These are phyloP conservation scores for Saccharum hybrid DNA, from an alignment of 202 grass and related monocot genomes.

Conservation along the genomic window DNA sequence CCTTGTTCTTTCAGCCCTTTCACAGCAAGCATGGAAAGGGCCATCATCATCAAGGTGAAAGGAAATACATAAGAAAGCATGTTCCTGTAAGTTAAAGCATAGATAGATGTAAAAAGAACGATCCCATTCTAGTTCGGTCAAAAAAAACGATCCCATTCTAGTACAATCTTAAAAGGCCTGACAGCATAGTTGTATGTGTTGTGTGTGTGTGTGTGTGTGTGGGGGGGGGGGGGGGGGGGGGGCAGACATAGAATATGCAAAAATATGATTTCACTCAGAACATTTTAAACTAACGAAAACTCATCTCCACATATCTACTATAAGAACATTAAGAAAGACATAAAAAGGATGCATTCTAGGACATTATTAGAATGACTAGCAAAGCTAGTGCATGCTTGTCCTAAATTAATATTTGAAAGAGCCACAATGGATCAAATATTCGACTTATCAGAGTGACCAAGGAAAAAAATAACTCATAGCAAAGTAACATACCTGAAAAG, in stretches of 20 bases:
- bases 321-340: background rate
- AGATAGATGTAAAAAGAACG: conserved; percentile 11
- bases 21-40: conserved; percentile 79
- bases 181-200: too few relatives aligned
- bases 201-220: too few relatives aligned
- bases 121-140: too few relatives aligned
- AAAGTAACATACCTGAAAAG: conserved; percentile 73
- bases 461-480: conserved; percentile 30
- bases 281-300: background rate
- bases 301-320: background rate
- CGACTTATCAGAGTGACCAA: conserved; percentile 18
- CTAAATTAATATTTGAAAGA: conserved; percentile 30
- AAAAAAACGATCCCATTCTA: background rate
- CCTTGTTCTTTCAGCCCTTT: conserved; percentile 94
- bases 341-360: background rate
- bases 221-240: too few relatives aligned
- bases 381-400: conserved; percentile 7
- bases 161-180: conserved; percentile 18
- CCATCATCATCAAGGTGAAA: conserved; percentile 63
- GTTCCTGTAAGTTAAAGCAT: conserved; percentile 58
- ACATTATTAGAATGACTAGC: conserved; percentile 20
- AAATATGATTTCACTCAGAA: too few relatives aligned
- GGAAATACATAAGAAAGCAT: conserved; percentile 80
- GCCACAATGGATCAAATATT: background rate
- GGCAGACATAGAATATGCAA: too few relatives aligned